A percentile compares a stretch with the other conserved stretches of the same genome.
phyloP scores from a whole-genome alignment of 352 stramenopile species.

The Globisporangium camurandrum region DNA sequence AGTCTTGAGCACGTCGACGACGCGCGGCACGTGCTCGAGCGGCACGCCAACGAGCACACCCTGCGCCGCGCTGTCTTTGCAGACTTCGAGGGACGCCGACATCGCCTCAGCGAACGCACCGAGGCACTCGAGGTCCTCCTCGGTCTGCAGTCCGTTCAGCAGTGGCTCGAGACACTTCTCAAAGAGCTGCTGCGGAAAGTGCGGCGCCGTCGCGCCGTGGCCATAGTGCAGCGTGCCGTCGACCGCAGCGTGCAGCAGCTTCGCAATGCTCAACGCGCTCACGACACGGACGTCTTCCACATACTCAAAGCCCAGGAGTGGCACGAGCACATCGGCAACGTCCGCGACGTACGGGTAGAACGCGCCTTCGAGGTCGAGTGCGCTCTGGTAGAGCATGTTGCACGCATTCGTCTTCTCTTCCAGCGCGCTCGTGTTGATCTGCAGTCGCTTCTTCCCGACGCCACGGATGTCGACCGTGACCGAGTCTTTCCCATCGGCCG shows the following conservation, averaged over 20 bases:
- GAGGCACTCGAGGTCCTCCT: constrained; percentile 75
- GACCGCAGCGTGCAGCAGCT: constrained; percentile 62
- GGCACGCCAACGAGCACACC: constrained; percentile 61
- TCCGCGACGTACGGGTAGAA: constrained; percentile 83
- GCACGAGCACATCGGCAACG: constrained; percentile 65
- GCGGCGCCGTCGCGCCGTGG: constrained; percentile 37
- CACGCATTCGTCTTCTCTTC: constrained; percentile 84
- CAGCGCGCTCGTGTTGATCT: constrained; percentile 83
- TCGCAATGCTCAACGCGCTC: constrained; percentile 65
- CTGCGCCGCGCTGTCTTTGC: constrained; percentile 74
- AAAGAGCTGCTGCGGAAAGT: constrained; percentile 78
- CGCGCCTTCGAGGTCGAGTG: constrained; percentile 68
- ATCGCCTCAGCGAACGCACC: constrained; percentile 68
- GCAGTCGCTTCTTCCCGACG: constrained; percentile 73
- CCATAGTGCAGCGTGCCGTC: constrained; percentile 66
- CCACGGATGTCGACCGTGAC: constrained; percentile 74
- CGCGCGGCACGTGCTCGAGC: constrained; percentile 54
- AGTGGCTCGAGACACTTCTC: constrained; percentile 72
- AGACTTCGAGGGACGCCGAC: constrained; percentile 69
- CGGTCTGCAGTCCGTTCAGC: constrained; percentile 58
- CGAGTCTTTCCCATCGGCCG: constrained; percentile 55
- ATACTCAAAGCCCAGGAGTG: constrained; percentile 78
- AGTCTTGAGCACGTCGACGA: constrained; percentile 69
- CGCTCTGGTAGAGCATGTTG: constrained; percentile 87
- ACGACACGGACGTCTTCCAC: constrained; percentile 81